Evolutionary conservation across 352 stramenopile genomes (phyloP), one percentile per base, ranked within the genome.

Genomic region (Globisporangium paddicum): DNA sequence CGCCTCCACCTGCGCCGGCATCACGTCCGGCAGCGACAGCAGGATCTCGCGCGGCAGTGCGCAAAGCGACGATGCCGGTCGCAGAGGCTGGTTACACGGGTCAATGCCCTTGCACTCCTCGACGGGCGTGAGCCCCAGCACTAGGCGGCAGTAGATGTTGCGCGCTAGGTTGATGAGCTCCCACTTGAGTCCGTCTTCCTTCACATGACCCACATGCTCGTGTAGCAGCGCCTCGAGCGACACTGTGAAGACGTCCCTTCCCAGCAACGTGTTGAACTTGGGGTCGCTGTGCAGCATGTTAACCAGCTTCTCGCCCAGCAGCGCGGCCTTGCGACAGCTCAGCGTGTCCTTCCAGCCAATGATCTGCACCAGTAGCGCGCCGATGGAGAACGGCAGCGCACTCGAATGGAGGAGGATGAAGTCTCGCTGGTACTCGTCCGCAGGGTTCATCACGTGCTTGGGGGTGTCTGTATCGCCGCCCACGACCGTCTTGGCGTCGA

Each of bases 91-190:
- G 60, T 93, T 87, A 57, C 77, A 83, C n/a, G 82, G 82, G 53
- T 93, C 82, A 42, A 93, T 81, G 8, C 82, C 80, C 63, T 89
- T 90, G 64, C 82, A 89, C 66, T 93, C 82, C 41, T 93, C 79
- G 8, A 93, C 82, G 8, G 82, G 82, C 1, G 63, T 56, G 3
- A 93, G 64, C 0, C 82, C 82, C 2, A 93, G 65, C 4, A 76
- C 79, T 1, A 89, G 57, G 11, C 82, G 72, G 50, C 79, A 93
- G 68, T 90, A 93, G 54, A 90, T 86, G 68, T 93, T 93, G 34
- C 82, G 80, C 10, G 75, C 69, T n/a, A 93, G 66, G 56, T 93
- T 93, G 59, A 93, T 89, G 14, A 93, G 72, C 59, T 93, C 82
- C 82, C 82, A 93, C 53, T 90, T 93, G 14, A 93, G 69, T 10